Evolutionary conservation across 768 basidiomycete genomes (phyloP).

Genomic region (Leucogyrophana mollusca): DNA sequence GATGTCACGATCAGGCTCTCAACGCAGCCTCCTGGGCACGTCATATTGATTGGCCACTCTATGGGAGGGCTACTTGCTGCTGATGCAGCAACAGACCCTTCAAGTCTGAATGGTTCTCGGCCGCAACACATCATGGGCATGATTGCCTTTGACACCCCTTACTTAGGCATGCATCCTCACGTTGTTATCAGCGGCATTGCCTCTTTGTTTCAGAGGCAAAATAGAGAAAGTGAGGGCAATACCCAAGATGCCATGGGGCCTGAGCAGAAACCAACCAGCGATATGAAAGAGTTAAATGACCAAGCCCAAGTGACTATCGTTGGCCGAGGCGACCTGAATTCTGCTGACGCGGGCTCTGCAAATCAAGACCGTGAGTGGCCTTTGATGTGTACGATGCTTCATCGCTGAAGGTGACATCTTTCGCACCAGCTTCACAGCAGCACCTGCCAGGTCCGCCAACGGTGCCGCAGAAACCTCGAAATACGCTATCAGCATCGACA

Average conservation of each 20-base stretch:
- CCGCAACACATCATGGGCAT: constrained; percentile 49
- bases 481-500: not conserved
- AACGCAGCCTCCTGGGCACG: constrained; percentile 53
- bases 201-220: constrained; percentile 41
- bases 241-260: constrained; percentile 4
- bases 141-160: constrained; percentile 60
- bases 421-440: no score
- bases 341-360: no score
- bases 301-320: constrained; percentile 42
- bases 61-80: constrained; percentile 63
- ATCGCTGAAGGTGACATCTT: no score
- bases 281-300: constrained; percentile 38
- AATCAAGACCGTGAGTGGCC: no score
- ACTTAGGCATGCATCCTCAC: constrained; percentile 62
- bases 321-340: constrained; percentile 22
- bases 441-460: no score
- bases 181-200: constrained; percentile 57
- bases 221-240: constrained; percentile 22
- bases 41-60: constrained; percentile 56
- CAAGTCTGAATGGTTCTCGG: constrained; percentile 33
- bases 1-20: constrained; percentile 39
- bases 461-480: not conserved
- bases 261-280: no score
- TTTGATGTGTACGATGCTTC: no score
- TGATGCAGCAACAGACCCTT: constrained; percentile 48